These are phyloP conservation scores for Basidiobolus meristosporus DNA, from an alignment of 371 early-diverging fungal genomes.

Conservation along the genomic window DNA sequence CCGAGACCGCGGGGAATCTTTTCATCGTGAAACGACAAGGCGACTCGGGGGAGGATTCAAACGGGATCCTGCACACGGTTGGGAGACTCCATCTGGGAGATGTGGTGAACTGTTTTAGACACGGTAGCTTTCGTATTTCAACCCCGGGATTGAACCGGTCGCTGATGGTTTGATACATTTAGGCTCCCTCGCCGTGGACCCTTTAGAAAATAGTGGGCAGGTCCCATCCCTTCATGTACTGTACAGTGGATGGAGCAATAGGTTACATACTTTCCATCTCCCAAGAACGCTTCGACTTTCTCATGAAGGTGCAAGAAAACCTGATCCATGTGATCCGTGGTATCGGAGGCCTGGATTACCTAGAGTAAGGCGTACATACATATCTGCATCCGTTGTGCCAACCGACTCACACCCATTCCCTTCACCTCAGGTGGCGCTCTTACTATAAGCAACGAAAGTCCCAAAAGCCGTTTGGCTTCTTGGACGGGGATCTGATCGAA, in stretches of 20 bases:
- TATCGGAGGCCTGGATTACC: conserved; percentile 34
- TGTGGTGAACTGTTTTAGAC: conserved; percentile 48
- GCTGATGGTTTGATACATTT: not conserved
- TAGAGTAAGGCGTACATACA: conserved; percentile 20
- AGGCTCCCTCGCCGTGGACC: conserved; percentile 3
- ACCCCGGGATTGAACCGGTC: not conserved
- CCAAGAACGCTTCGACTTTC: conserved; percentile 24
- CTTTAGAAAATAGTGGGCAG: not conserved
- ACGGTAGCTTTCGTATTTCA: conserved; percentile 24
- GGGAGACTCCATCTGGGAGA: conserved; percentile 72
- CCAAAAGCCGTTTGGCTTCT: conserved; percentile 21
- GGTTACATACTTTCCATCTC: conserved; percentile 52
- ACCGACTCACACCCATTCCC: conserved; percentile 1
- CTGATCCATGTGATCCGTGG: conserved; percentile 26
- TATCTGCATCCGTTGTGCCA: not conserved
- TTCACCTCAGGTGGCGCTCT: conserved; percentile 26
- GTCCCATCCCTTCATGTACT: conserved; percentile 32
- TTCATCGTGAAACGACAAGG: conserved; percentile 27
- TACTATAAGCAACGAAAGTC: conserved; percentile 30
- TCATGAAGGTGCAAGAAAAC: conserved; percentile 38
- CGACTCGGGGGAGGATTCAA: conserved; percentile 14
- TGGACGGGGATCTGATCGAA: conserved; percentile 86
- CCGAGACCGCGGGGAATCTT: conserved; percentile 35
- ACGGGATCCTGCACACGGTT: conserved; percentile 24
- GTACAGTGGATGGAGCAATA: conserved; percentile 59